These are phyloP conservation scores for Calonectria hongkongensis DNA, from an alignment of 2,329 filamentous ascomycete genomes.

Conservation along the genomic window DNA sequence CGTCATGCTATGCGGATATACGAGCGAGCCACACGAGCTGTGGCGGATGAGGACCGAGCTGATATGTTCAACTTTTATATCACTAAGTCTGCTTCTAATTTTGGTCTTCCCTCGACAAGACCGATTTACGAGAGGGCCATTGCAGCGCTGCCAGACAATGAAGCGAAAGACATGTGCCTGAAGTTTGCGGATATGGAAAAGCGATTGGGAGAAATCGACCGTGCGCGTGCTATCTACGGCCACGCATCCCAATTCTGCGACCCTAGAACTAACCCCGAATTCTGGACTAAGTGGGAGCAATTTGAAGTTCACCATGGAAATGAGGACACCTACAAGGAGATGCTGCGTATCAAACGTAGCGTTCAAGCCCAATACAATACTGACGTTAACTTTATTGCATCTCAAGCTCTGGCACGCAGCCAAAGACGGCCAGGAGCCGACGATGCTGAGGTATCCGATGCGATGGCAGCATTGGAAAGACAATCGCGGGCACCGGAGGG, in stretches of 20 bases:
- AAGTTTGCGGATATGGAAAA: slow-evolving; percentile 99
- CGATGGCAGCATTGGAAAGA: slow-evolving; percentile 91
- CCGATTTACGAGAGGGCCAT: slow-evolving; percentile 98
- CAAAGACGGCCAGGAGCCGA: slow-evolving; percentile 76
- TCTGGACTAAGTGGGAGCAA: slow-evolving; percentile 97
- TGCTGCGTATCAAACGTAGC: slow-evolving; percentile 97
- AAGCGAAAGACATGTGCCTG: slow-evolving; percentile 98
- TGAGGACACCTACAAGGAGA: slow-evolving; percentile 99
- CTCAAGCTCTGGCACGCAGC: slow-evolving; percentile 90
- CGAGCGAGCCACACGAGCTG: slow-evolving; percentile 94
- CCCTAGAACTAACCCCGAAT: slow-evolving; percentile 89
- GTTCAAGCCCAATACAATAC: slow-evolving; percentile 99
- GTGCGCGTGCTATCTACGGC: slow-evolving; percentile 95
- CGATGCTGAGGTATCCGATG: slow-evolving; percentile 78
- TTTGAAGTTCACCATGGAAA: slow-evolving; percentile 99
- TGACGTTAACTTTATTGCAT: slow-evolving; percentile 98
- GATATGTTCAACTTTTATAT: slow-evolving; percentile 99
- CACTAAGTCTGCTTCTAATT: slow-evolving; percentile 98
- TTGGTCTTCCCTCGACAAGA: slow-evolving; percentile 94
- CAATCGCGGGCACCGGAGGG: slow-evolving; percentile 92
- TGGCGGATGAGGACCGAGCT: slow-evolving; percentile 93
- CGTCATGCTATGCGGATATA: slow-evolving; percentile 99
- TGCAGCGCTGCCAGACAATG: slow-evolving; percentile 91
- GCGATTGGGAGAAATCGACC: slow-evolving; percentile 92
- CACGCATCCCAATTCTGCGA: slow-evolving; percentile 99